Evolutionary conservation across 345 rosid genomes (phyloP).

Genomic region (Salix exigua): DNA sequence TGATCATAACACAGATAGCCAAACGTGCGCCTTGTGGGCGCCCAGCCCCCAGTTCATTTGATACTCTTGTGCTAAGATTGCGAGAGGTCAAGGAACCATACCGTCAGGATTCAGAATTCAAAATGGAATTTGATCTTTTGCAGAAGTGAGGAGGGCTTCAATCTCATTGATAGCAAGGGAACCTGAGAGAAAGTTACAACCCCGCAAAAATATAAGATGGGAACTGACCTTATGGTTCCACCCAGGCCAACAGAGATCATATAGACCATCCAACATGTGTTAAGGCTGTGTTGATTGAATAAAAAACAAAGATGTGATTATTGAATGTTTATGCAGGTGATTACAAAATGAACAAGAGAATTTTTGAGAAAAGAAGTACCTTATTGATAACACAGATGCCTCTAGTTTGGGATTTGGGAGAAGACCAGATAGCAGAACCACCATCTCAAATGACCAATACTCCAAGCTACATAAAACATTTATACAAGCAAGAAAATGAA

Average conservation of each 20-base stretch:
- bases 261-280: constrained; percentile 61
- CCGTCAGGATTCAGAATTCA: not conserved
- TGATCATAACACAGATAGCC: constrained; percentile 41
- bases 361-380: constrained; percentile 17
- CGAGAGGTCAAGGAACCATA: not conserved
- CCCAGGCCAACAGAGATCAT: constrained; percentile 70
- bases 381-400: constrained; percentile 43
- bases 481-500: not conserved
- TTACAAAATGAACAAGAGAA: too few species aligned
- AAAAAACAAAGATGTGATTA: not conserved
- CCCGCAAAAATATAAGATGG: not conserved
- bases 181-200: not conserved
- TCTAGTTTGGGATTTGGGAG: constrained; percentile 46
- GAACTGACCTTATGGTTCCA: constrained; percentile 54
- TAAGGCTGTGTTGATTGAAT: constrained; percentile 42
- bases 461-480: constrained; percentile 29
- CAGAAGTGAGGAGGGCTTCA: not conserved
- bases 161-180: not conserved
- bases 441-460: constrained; percentile 43
- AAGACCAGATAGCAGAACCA: constrained; percentile 42
- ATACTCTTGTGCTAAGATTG: constrained; percentile 41
- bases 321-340: not conserved
- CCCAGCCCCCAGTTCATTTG: constrained; percentile 70
- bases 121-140: not conserved
- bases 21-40: constrained; percentile 34